Evolutionary conservation across 1,284 basidiomycete species (phyloP), one percentile per base, ranked within the genome.

Genomic region (Heterobasidion parviporum): DNA sequence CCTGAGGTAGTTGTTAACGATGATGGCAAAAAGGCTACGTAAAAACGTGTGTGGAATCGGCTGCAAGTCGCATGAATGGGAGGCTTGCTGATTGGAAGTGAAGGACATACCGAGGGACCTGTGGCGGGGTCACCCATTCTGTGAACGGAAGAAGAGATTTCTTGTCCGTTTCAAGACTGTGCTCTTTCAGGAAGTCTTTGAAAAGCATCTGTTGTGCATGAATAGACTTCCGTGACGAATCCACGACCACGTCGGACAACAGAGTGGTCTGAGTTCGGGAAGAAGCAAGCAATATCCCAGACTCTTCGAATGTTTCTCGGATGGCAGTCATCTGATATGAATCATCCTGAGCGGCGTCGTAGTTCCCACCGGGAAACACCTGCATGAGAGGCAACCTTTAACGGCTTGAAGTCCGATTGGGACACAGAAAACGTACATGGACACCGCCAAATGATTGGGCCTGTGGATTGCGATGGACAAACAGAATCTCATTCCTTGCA

Each of bases 321-420:
- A 87, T 81, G 2, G 84, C 86, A 6, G 85, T 87, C 58, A 82
- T 74, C 33, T 68, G 67, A 15, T 84, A 66, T 9, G 78, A 79
- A 8, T 65, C 64, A 61, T 87, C 85, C 60, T 87, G 83, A 52
- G 70, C 68, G 50, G 71, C 60, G 67, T 87, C 85, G 53, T 74
- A 76, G 64, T 86, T 86, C 9, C 86, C 86, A 20, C 86, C 86
- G 15, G 86, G 86, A 63, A 88, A 89, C 26, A 87, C 86, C 85
- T 55, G 45, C 20, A 32, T 34, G 45, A 52, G 33, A 32, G 46
- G 57, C 26, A 33, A 50, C 16, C 50, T 35, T 51, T 55, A 41
- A 33, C 48, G 45, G 33, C 14, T 35, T n/a, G 47, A 14, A 14
- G 18, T 52, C 33, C 44, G 6, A 26, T 26, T 20, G 61, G 10